phyloP scores from a whole-genome alignment of 1,139 yeast species.

The Saccharomyces pastorianus region DNA sequence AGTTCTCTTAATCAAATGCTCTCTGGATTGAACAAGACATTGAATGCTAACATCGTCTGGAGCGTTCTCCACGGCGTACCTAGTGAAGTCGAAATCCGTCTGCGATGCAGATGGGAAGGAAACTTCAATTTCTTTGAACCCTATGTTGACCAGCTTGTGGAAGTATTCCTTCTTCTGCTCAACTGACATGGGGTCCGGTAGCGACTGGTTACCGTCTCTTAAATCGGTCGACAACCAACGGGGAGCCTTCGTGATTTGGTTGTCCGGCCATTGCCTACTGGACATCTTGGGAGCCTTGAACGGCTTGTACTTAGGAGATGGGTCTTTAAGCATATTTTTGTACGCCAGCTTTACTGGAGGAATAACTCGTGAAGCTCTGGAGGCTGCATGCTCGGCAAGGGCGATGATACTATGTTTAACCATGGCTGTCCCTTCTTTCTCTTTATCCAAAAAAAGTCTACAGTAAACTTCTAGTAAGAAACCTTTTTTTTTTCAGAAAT shows the following conservation, averaged over 20 bases:
- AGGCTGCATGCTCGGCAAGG: slow-evolving; percentile 6
- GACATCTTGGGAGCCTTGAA: slow-evolving; percentile 62
- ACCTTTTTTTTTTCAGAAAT: neutral
- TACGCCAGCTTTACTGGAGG: slow-evolving; percentile 31
- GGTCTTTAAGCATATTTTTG: slow-evolving; percentile 56
- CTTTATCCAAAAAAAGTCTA: neutral
- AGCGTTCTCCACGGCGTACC: slow-evolving; percentile 84
- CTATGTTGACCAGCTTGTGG: slow-evolving; percentile 75
- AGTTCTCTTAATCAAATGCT: slow-evolving; percentile 79
- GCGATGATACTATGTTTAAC: neutral
- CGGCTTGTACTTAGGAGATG: slow-evolving; percentile 65
- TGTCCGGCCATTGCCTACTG: slow-evolving; percentile 82
- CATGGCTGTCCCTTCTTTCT: neutral
- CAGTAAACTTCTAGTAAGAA: neutral
- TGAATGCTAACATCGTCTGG: slow-evolving; percentile 92
- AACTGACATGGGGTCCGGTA: slow-evolving; percentile 94
- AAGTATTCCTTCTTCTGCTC: slow-evolving; percentile 85
- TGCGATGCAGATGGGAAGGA: slow-evolving; percentile 95
- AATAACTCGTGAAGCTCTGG: slow-evolving; percentile 21
- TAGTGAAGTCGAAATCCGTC: slow-evolving; percentile 90
- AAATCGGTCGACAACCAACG: slow-evolving; percentile 95
- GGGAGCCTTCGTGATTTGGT: slow-evolving; percentile 70
- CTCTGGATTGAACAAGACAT: slow-evolving; percentile 87
- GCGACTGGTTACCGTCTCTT: slow-evolving; percentile 93
- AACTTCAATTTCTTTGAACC: slow-evolving; percentile 95